Base-by-base conservation (phyloP, 1,139 yeast genomes). In the Debaryomycetaceae sp. region DNA sequence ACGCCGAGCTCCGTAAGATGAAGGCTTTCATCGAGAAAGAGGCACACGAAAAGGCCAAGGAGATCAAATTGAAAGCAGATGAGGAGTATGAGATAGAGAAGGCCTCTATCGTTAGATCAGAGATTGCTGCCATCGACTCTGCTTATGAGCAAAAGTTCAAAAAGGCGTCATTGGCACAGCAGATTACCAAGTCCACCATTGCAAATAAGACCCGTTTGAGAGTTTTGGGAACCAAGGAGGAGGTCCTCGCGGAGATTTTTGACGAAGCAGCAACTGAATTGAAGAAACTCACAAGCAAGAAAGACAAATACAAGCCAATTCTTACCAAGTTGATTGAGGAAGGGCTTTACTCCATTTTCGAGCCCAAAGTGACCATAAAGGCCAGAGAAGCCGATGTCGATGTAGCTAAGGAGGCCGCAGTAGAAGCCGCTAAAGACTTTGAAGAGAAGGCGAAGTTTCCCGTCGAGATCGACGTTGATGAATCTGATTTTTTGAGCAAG, bases 81-180 rank as follows among this genome's bases (percentile, higher is more conserved):
- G 99, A 95, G 69, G 99, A 95, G 70, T 95, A 93, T 66, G 98
- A 95, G 69, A 90, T 93, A 60, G 99, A 93, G 68, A 95, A 93
- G 76, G 95, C 97, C 22, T 83, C 89, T 45, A 83, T 93, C 59
- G 98, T 95, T 43, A 86, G 98, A 60, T 79, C 90, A 11, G 99
- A 93, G 72, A 87, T 87, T 46, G 85, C 95, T 40, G 83, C 93
- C 43, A 89, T 95, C 55, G 99, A 95, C 65, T 72, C 84, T 27
- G 72, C 78, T 39, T 89, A 85, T 65, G 93, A 86, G 55, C 84
- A 82, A 58, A 90, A 88, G 65, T 80, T 87, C 71, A 93, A 93
- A 75, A 93, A 91, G 69, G 91, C 96, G 5, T 75, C 90, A 37
- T 82, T 95, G 67, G 87, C 93, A 40, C 97, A 93, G 69, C 99